phyloP scores from a whole-genome alignment of 805 yeast species.

The Candida montana region DNA sequence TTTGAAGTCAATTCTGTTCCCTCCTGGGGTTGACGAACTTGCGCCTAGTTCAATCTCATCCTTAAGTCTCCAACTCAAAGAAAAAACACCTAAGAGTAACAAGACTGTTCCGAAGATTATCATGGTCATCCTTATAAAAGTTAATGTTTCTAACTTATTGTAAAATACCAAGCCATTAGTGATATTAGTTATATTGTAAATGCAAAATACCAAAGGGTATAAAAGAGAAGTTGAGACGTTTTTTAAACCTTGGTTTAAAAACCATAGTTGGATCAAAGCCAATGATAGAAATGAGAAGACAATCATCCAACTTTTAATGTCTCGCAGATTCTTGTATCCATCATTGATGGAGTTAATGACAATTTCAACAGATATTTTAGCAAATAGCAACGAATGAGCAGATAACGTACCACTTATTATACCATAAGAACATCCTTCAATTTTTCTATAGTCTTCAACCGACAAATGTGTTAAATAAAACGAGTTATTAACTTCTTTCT shows the following conservation, averaged over 20 bases:
- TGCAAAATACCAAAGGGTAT: conserved; percentile 81
- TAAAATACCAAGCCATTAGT: conserved; percentile 30
- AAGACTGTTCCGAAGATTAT: conserved; percentile 55
- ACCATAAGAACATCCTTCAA: conserved; percentile 63
- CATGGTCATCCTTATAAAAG: background rate
- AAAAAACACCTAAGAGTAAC: conserved; percentile 59
- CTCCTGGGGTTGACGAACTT: conserved; percentile 38
- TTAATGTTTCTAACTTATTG: conserved; percentile 8
- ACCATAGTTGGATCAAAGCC: conserved; percentile 66
- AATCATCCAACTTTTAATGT: conserved; percentile 43
- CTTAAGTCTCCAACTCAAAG: conserved; percentile 75
- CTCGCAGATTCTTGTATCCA: conserved; percentile 30
- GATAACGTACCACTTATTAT: conserved; percentile 69
- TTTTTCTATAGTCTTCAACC: conserved; percentile 21
- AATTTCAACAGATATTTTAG: conserved; percentile 78
- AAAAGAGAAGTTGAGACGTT: conserved; percentile 68
- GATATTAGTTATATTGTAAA: conserved; percentile 64
- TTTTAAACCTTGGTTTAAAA: conserved; percentile 69
- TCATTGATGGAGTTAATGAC: conserved; percentile 38
- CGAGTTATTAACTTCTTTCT: background rate
- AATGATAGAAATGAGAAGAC: conserved; percentile 50
- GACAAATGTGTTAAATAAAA: background rate
- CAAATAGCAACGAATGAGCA: conserved; percentile 79
- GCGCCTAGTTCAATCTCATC: conserved; percentile 52
- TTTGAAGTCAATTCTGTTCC: background rate